Evolutionary conservation across 2,329 filamentous ascomycete species (phyloP).

Genomic region (Aureobasidium melanogenum): DNA sequence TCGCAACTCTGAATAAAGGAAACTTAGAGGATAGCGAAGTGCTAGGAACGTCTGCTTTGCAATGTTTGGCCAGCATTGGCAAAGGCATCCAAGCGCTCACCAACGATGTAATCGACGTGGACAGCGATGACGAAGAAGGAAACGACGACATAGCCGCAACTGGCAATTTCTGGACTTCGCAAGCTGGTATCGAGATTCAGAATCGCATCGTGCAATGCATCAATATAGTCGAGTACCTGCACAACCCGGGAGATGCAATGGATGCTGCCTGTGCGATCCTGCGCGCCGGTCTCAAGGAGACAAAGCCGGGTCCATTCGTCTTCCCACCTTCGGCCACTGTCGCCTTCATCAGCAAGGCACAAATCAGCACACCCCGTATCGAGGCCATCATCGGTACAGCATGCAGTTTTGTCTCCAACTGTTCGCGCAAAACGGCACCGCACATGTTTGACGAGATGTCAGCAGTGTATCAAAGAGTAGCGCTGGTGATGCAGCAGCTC

Average conservation of each 20-base stretch:
- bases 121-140: slow-evolving; percentile 36
- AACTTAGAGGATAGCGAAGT: slow-evolving; percentile 35
- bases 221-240: slow-evolving; percentile 45
- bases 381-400: slow-evolving; percentile 63
- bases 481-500: slow-evolving; percentile 54
- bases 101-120: slow-evolving; percentile 60
- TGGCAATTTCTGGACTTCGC: slow-evolving; percentile 41
- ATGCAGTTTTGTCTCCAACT: slow-evolving; percentile 51
- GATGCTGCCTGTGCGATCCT: slow-evolving; percentile 65
- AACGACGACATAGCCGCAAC: slow-evolving; percentile 14
- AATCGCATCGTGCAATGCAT: slow-evolving; percentile 44
- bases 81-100: slow-evolving; percentile 61
- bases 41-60: slow-evolving; percentile 46
- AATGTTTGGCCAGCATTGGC: slow-evolving; percentile 61
- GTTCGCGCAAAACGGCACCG: slow-evolving; percentile 29
- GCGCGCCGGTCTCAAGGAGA: slow-evolving; percentile 66
- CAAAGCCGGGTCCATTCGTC: slow-evolving; percentile 66
- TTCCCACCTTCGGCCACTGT: slow-evolving; percentile 59
- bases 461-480: slow-evolving; percentile 52
- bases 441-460: slow-evolving; percentile 42
- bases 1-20: slow-evolving; percentile 23
- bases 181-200: slow-evolving; percentile 42
- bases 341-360: slow-evolving; percentile 49
- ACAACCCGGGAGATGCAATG: slow-evolving; percentile 55
- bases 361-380: slow-evolving; percentile 53